Base-by-base conservation (phyloP, 257 asterid genomes). In the Gentiana straminea region DNA sequence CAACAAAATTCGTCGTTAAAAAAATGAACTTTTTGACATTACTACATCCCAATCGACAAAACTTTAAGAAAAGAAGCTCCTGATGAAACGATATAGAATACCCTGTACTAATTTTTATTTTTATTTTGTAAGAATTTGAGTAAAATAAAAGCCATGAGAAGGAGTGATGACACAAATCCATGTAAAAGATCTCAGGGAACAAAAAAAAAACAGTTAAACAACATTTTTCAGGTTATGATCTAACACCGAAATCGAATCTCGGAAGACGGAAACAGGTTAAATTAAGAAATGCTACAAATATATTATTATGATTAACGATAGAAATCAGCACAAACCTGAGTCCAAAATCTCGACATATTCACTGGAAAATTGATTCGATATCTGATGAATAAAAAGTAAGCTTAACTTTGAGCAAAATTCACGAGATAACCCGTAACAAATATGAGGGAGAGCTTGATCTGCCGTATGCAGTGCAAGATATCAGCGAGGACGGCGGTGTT, bases 301-400 rank as follows among this genome's bases (percentile, higher is more conserved):
- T 33, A 32, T 10, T 5, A 6, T 8, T 35, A 24, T 32, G 8
- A 33, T 51, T 8, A 34, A 13, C 37, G 9, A 7, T 6, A 35
- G 5, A 11, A 35, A 38, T 2, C 5, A 62, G 41, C 43, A 62
- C 69, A 13, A 50, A 67, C 80, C 75, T 70, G 79, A n/a, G 62
- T 64, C 76, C 73, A 74, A 70, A 74, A 74, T 24, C 64, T 49
- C 34, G 80, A 74, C 24, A 24, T 24, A 24, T 24, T 24, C 24
- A 24, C 24, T 24, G 24, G 24, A 24, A 24, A 24, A 24, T 24
- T 24, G 24, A 24, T 24, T 24, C 24, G 24, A 24, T 24, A 24
- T 24, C 24, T 24, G 24, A 24, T 24, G 24, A 24, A 24, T 24
- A 24, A 24, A 24, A 24, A 24, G 24, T 24, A 24, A 24, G 24